These are phyloP conservation scores for Vaccinium vitisidaea DNA, from an alignment of 148 eudicot species.

Conservation along the genomic window DNA sequence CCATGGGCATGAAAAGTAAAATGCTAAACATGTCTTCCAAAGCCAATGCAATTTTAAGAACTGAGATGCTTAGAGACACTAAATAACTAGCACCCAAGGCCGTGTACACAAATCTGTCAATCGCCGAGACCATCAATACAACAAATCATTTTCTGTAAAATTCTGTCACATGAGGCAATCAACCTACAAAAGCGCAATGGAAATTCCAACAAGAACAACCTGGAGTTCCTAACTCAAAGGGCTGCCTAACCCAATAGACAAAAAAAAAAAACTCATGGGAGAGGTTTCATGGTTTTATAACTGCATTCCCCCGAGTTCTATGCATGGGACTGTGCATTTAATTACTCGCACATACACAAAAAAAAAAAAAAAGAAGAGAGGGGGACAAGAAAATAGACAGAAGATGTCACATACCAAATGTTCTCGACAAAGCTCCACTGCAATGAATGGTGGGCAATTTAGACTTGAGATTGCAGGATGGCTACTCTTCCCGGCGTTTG, in stretches of 20 bases:
- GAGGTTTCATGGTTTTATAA: not conserved
- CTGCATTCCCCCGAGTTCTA: not conserved
- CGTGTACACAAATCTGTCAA: not conserved
- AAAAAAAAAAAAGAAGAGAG: too few species aligned
- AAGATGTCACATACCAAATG: conserved; percentile 53
- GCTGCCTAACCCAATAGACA: not conserved
- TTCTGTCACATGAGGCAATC: not conserved
- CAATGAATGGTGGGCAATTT: conserved; percentile 70
- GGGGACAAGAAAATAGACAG: not conserved
- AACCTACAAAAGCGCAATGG: not conserved
- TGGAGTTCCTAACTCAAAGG: not conserved
- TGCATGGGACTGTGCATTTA: not conserved
- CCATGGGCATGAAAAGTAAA: not conserved
- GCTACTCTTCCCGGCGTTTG: conserved; percentile 57
- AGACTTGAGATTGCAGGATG: conserved; percentile 81
- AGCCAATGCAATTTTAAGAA: not conserved
- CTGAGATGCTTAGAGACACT: not conserved
- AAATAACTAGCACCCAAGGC: not conserved
- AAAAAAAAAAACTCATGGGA: too few species aligned
- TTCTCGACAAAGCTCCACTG: conserved; percentile 88
- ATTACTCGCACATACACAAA: not conserved
- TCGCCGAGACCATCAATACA: not conserved
- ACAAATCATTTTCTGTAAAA: not conserved
- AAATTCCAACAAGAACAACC: not conserved
- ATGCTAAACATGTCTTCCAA: not conserved